Evolutionary conservation across 257 asterid genomes (phyloP).

Genomic region (Cinchona pubescens): DNA sequence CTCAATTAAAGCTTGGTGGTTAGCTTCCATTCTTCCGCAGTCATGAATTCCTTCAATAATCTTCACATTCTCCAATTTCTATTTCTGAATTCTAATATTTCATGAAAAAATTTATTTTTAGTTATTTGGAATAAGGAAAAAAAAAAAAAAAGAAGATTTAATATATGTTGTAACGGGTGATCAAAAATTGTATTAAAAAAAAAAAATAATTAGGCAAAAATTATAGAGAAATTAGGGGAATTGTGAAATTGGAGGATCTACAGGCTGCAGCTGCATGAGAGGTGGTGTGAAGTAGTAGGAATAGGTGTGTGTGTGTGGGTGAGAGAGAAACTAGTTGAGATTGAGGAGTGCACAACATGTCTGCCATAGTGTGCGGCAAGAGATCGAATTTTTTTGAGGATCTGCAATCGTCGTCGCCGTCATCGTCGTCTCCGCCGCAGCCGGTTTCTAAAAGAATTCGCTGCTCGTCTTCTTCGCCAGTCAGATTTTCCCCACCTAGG

Average conservation of each 20-base stretch:
- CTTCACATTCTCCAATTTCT: no score
- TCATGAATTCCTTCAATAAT: not conserved
- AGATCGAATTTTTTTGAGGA: constrained; percentile 94
- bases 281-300: constrained; percentile 2
- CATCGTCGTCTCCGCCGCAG: constrained; percentile 72
- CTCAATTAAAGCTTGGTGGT: not conserved
- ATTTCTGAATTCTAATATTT: not conserved
- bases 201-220: not conserved
- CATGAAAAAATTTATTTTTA: not conserved
- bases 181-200: not conserved
- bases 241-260: not conserved
- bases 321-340: constrained; percentile 19
- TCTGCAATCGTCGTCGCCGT: constrained; percentile 38
- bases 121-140: not conserved
- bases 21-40: not conserved
- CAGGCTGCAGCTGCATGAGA: not conserved
- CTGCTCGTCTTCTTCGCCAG: constrained; percentile 69
- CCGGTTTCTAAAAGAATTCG: constrained; percentile 82
- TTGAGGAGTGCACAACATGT: constrained; percentile 68
- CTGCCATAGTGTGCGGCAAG: constrained; percentile 99
- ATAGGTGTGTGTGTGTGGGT: constrained; percentile 9
- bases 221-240: not conserved
- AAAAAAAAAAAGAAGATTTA: not conserved
- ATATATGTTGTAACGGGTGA: not conserved
- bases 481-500: constrained; percentile 60